These are phyloP conservation scores for Puccinia novopanici DNA, from an alignment of 1,284 basidiomycete species.

Conservation along the genomic window DNA sequence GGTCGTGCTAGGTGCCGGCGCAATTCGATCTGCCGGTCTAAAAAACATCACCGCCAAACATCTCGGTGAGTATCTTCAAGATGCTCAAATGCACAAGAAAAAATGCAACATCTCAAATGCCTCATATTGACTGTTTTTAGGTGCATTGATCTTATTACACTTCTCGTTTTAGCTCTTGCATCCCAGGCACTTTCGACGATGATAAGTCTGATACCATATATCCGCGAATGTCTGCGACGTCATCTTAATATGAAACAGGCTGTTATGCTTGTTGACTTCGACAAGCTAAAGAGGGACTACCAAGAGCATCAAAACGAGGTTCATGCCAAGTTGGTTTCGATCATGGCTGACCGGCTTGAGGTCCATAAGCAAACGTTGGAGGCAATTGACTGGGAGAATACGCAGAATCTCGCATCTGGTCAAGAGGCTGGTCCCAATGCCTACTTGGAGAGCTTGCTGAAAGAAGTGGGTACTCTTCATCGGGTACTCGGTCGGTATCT, in stretches of 20 bases:
- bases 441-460: slow-evolving; percentile 88
- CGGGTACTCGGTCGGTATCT: slow-evolving; percentile 94
- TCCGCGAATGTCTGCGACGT: slow-evolving; percentile 87
- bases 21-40: slow-evolving; percentile 93
- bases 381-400: slow-evolving; percentile 72
- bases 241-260: slow-evolving; percentile 90
- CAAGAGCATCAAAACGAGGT: slow-evolving; percentile 99
- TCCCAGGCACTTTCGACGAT: slow-evolving; percentile 93
- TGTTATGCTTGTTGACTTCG: slow-evolving; percentile 95
- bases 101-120: slow-evolving; percentile 21
- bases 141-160: slow-evolving; percentile 23
- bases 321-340: slow-evolving; percentile 92
- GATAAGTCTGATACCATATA: slow-evolving; percentile 91
- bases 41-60: slow-evolving; percentile 99
- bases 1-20: slow-evolving; percentile 93
- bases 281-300: slow-evolving; percentile 95
- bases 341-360: slow-evolving; percentile 92
- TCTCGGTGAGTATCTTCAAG: slow-evolving; percentile 67
- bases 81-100: neutral
- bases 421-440: slow-evolving; percentile 62
- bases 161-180: slow-evolving; percentile 71
- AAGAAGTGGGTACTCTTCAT: slow-evolving; percentile 93
- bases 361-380: slow-evolving; percentile 67
- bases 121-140: slow-evolving; percentile 47
- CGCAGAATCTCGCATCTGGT: slow-evolving; percentile 57